Percentiles rank a stretch among this genome's conserved stretches.
These are phyloP conservation scores for Chlorella sp. DNA, from an alignment of 139 green algal species.

Conservation along the genomic window DNA sequence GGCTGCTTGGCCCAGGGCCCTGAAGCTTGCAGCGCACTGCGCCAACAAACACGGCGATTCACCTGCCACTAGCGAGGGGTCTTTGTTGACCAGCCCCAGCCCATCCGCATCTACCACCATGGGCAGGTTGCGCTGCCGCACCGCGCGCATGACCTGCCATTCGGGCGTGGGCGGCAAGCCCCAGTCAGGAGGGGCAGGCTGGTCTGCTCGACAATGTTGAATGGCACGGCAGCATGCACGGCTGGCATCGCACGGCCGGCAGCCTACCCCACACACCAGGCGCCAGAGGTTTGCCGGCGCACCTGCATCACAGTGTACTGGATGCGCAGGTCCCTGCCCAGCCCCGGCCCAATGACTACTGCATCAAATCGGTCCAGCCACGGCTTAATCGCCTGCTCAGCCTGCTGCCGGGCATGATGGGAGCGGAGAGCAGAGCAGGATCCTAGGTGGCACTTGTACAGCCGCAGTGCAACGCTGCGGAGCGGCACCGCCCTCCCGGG, in stretches of 20 bases:
- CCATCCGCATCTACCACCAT: slow-evolving; percentile 77
- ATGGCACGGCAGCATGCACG: no score
- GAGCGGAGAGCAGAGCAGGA: no score
- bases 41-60: not conserved
- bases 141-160: slow-evolving; percentile 44
- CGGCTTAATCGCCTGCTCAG: slow-evolving; percentile 48
- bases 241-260: no score
- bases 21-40: not conserved
- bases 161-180: no score
- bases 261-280: not conserved
- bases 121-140: slow-evolving; percentile 40
- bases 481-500: no score
- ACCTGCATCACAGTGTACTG: slow-evolving; percentile 50
- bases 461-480: no score
- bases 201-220: no score
- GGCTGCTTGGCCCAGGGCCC: not conserved
- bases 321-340: slow-evolving; percentile 70
- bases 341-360: slow-evolving; percentile 83
- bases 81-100: slow-evolving; percentile 59
- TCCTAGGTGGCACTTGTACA: no score
- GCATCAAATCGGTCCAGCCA: slow-evolving; percentile 74
- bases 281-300: not conserved
- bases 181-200: no score
- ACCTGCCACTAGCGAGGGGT: slow-evolving; percentile 54
- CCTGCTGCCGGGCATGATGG: slow-evolving; percentile 20